Evolutionary conservation across 2,329 filamentous ascomycete species (phyloP).

Genomic region (Sporothrix curviconia): DNA sequence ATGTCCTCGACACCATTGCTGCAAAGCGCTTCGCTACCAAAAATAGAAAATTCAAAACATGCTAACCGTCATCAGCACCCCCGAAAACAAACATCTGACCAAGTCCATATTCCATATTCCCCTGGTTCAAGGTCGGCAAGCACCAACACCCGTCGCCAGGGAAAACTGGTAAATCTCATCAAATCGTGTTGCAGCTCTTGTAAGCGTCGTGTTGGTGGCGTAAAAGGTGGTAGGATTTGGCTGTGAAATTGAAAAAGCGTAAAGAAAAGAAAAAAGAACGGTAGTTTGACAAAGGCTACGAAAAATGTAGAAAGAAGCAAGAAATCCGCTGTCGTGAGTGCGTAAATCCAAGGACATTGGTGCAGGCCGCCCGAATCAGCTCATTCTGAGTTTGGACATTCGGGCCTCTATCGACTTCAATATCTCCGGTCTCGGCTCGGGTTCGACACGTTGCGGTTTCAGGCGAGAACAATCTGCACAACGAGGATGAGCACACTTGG

Average conservation of each 20-base stretch:
- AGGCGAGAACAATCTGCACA: constrained; percentile 53
- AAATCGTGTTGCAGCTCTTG: neutral
- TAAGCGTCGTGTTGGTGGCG: neutral
- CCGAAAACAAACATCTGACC: no score
- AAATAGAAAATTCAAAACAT: neutral
- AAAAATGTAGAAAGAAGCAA: neutral
- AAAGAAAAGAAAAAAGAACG: no score
- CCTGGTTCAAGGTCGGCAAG: no score
- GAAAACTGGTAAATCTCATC: neutral
- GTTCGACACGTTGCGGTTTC: constrained; percentile 54
- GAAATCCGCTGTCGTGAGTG: neutral
- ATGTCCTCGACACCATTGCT: neutral
- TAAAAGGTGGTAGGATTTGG: no score
- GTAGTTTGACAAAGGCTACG: no score
- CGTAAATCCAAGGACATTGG: neutral
- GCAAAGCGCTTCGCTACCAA: constrained; percentile 1
- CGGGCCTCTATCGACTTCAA: constrained; percentile 51
- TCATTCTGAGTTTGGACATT: constrained; percentile 39
- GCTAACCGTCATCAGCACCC: no score
- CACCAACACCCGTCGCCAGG: neutral
- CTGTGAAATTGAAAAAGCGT: no score
- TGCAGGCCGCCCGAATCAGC: neutral
- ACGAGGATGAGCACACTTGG: constrained; percentile 53
- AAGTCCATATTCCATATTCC: no score
- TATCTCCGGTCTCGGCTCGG: constrained; percentile 55